Evolutionary conservation across 2,329 filamentous ascomycete species (phyloP).

Genomic region (Huntiella abstrusa): DNA sequence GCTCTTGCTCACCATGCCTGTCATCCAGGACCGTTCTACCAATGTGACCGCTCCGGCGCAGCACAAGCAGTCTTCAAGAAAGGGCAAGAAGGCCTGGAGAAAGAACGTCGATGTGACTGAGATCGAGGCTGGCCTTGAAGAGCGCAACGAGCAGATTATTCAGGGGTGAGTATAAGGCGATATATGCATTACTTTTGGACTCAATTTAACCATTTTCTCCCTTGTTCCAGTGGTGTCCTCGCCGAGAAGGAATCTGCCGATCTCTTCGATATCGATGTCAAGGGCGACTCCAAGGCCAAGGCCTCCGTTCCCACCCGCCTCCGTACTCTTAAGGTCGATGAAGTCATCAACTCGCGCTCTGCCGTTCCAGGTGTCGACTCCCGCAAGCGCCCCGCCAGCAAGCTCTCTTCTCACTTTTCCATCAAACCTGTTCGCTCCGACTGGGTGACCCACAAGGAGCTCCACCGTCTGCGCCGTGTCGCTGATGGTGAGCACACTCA

Average conservation of each 20-base stretch:
- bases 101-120: slow-evolving; percentile 93
- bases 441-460: slow-evolving; percentile 72
- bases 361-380: slow-evolving; percentile 59
- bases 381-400: slow-evolving; percentile 55
- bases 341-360: slow-evolving; percentile 75
- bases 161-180: slow-evolving; percentile 45
- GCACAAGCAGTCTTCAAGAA: slow-evolving; percentile 74
- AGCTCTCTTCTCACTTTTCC: slow-evolving; percentile 53
- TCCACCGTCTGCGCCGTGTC: slow-evolving; percentile 56
- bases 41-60: slow-evolving; percentile 51
- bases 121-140: slow-evolving; percentile 63
- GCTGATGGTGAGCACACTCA: slow-evolving; percentile 52
- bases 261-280: slow-evolving; percentile 68
- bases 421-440: slow-evolving; percentile 59
- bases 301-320: slow-evolving; percentile 44
- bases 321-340: slow-evolving; percentile 76
- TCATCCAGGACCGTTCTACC: slow-evolving; percentile 28
- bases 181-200: not conserved
- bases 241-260: slow-evolving; percentile 66
- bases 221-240: slow-evolving; percentile 50
- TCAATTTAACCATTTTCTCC: slow-evolving; percentile 12
- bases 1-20: slow-evolving; percentile 27
- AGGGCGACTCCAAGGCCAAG: slow-evolving; percentile 47
- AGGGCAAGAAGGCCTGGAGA: slow-evolving; percentile 96
- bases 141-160: slow-evolving; percentile 77